Percentiles rank a stretch among this genome's conserved stretches.
Conservation (phyloP, 495 filamentous ascomycete species). For the Talaromyces stipitatus region DNA sequence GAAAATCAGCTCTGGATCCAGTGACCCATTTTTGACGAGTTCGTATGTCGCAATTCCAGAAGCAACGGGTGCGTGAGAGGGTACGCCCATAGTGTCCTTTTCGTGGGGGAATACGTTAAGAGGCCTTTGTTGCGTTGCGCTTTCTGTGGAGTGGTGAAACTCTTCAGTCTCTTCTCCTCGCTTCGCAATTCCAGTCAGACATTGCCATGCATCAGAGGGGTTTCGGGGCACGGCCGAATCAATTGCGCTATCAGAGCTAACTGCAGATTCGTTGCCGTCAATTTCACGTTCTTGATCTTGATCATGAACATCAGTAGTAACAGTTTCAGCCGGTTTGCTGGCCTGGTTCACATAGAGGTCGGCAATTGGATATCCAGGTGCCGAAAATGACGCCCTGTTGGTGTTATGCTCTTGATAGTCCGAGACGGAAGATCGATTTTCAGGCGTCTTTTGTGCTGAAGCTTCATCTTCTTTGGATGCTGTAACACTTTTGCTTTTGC, state of each 20-base stretch:
- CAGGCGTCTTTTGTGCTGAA: neutral
- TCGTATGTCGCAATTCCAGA: constrained; percentile 38
- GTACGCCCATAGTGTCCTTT: constrained; percentile 22
- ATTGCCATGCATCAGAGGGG: constrained; percentile 44
- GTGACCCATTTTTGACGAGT: constrained; percentile 40
- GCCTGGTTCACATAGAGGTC: constrained; percentile 27
- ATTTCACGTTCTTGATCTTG: constrained; percentile 11
- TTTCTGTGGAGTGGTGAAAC: constrained; percentile 2
- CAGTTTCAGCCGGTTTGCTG: constrained; percentile 20
- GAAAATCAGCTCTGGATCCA: constrained; percentile 41
- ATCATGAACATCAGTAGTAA: constrained; percentile 7
- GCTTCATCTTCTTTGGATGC: neutral
- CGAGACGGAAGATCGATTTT: constrained; percentile 18
- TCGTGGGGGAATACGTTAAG: constrained; percentile 14
- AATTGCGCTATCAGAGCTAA: constrained; percentile 20
- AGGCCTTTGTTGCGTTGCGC: neutral
- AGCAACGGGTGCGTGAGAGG: constrained; percentile 10
- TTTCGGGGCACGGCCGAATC: constrained; percentile 31
- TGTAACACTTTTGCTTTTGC: constrained; percentile 37
- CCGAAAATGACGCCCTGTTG: constrained; percentile 6
- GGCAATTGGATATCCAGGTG: constrained; percentile 27
- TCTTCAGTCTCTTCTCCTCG: constrained; percentile 12
- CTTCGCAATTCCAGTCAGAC: constrained; percentile 34
- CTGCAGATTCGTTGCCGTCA: constrained; percentile 33
- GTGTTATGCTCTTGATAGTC: constrained; percentile 18